Evolutionary conservation across 192 early-diverging fungal genomes (phyloP).

Genomic region (Rhizoclosmatium sp.): DNA sequence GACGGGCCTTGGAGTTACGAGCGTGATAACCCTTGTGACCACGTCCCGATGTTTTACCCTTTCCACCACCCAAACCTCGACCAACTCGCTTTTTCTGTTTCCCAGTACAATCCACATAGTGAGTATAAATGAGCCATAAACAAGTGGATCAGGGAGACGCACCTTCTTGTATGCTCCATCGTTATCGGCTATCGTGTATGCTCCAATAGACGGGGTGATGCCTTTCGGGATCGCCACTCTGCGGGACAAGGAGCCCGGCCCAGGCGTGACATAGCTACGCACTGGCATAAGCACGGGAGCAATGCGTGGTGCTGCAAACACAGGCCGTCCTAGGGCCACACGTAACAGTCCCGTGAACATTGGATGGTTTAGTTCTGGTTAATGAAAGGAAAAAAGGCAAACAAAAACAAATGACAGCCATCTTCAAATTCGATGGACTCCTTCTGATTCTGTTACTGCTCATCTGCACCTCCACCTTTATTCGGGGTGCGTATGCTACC

Average conservation of each 20-base stretch:
- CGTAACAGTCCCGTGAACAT: not conserved
- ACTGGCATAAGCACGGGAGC: constrained; percentile 12
- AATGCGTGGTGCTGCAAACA: not conserved
- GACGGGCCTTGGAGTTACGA: constrained; percentile 76
- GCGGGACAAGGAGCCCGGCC: constrained; percentile 25
- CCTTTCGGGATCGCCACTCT: not conserved
- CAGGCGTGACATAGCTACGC: constrained; percentile 17
- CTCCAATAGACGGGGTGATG: constrained; percentile 6
- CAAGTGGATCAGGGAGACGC: too few species aligned
- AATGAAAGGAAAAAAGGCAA: not conserved
- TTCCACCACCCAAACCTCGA: constrained; percentile 79
- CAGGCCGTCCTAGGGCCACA: not conserved
- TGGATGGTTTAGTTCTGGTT: not conserved
- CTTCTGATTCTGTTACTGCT: constrained; percentile 88
- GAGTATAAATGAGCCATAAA: not conserved
- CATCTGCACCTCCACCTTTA: constrained; percentile 97
- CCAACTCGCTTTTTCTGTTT: constrained; percentile 42
- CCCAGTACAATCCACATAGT: not conserved
- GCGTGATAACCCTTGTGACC: constrained; percentile 93
- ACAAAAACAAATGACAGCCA: constrained; percentile 61
- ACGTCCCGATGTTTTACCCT: constrained; percentile 88
- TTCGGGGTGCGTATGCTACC: constrained; percentile 53
- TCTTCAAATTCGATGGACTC: constrained; percentile 96
- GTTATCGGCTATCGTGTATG: constrained; percentile 43
- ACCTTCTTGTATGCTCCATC: constrained; percentile 52